phyloP scores from a whole-genome alignment of 2,329 filamentous ascomycete genomes.

The Leptographium procerum region DNA sequence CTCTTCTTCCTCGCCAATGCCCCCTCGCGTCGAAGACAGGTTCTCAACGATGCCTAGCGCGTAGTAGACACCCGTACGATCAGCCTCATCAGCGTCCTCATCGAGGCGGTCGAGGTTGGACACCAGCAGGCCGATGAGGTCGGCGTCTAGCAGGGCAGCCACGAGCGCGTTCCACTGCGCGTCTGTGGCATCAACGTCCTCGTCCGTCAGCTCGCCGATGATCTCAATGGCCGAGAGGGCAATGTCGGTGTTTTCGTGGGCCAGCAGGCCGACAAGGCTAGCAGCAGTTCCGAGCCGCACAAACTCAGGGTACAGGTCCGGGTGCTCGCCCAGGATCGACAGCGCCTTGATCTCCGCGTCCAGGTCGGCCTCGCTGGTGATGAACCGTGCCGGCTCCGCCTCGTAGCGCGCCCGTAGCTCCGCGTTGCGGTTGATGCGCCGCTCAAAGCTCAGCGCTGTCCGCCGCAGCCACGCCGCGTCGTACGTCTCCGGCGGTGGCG shows the following conservation, averaged over 20 bases:
- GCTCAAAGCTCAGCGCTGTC: conserved; percentile 75
- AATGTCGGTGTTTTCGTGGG: conserved; percentile 95
- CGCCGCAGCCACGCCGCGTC: conserved; percentile 76
- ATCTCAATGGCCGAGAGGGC: conserved; percentile 86
- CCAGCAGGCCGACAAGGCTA: conserved; percentile 68
- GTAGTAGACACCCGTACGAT: conserved; percentile 79
- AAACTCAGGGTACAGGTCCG: conserved; percentile 72
- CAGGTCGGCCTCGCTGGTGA: conserved; percentile 76
- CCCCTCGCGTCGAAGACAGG: conserved; percentile 52
- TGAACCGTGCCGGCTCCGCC: conserved; percentile 68
- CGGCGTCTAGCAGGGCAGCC: conserved; percentile 52
- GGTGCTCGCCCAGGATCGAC: conserved; percentile 77
- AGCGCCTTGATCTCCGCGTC: conserved; percentile 80
- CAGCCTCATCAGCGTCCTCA: conserved; percentile 56
- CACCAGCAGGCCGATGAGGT: conserved; percentile 61
- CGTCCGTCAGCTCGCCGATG: conserved; percentile 81
- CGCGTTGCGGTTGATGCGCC: conserved; percentile 80
- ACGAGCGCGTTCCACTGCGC: conserved; percentile 73
- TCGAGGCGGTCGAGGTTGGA: conserved; percentile 72
- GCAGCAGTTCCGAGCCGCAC: conserved; percentile 60
- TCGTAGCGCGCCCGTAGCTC: conserved; percentile 81
- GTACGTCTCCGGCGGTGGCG: conserved; percentile 59
- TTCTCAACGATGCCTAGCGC: conserved; percentile 77
- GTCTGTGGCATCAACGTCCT: conserved; percentile 74
- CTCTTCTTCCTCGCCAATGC: not conserved